Conservation (phyloP, 495 filamentous ascomycete genomes). For the Extremus antarcticus region DNA sequence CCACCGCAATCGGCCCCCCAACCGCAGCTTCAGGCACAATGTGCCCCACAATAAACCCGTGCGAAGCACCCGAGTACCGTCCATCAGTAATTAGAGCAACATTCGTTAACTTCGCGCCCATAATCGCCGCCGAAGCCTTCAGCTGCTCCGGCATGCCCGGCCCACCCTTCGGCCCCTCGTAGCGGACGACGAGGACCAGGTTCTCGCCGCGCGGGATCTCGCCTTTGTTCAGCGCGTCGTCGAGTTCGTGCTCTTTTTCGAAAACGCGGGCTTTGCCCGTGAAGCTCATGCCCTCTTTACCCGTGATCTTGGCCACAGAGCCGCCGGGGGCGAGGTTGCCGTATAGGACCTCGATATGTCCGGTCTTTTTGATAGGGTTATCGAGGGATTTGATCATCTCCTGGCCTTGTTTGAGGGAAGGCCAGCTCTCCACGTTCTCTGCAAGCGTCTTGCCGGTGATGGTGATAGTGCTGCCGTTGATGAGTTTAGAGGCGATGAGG, state of each 20-base stretch:
- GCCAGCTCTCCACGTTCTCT: conserved; percentile 75
- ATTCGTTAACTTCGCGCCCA: conserved; percentile 82
- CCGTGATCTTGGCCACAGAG: conserved; percentile 95
- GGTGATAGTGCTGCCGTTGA: conserved; percentile 79
- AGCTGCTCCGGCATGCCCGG: conserved; percentile 99
- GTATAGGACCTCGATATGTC: conserved; percentile 79
- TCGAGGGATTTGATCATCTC: conserved; percentile 71
- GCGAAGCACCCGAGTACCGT: conserved; percentile 77
- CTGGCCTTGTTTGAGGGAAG: conserved; percentile 69
- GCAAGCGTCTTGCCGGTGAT: conserved; percentile 85
- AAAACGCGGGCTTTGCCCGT: conserved; percentile 80
- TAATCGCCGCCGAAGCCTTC: conserved; percentile 76
- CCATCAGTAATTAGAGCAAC: conserved; percentile 92
- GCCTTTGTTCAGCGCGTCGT: conserved; percentile 61
- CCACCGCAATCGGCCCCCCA: conserved; percentile 72
- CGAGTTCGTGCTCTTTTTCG: conserved; percentile 73
- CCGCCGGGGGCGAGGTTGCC: conserved; percentile 89
- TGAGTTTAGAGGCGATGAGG: conserved; percentile 66
- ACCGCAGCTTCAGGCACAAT: conserved; percentile 85
- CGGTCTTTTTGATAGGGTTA: conserved; percentile 78
- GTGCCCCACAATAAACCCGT: conserved; percentile 94
- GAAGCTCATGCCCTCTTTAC: conserved; percentile 81
- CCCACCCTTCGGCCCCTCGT: conserved; percentile 90
- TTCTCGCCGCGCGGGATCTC: conserved; percentile 67
- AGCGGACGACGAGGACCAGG: conserved; percentile 85